Base-by-base conservation (phyloP, 2,329 filamentous ascomycete genomes). In the Didymosphaeria variabile region DNA sequence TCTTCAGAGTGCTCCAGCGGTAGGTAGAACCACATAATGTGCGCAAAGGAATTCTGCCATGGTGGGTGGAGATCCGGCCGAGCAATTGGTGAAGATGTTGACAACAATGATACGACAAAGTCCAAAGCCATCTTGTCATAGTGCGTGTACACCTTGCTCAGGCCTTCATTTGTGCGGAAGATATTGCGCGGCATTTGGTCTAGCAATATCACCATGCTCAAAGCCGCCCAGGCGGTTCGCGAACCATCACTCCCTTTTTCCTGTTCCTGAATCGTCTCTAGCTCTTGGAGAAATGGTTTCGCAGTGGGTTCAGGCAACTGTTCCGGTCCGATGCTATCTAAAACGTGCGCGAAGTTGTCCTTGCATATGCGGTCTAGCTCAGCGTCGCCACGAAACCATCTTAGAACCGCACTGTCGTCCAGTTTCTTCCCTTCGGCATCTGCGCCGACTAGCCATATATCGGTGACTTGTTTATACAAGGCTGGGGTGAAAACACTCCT, bases 101-200 rank as follows among this genome's bases (percentile, higher is more conserved):
- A 66, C 44, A 82, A 58, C 42, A 84, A 72, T 32, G 71, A 55
- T 60, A 65, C 63, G 0, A 82, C 70, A 7, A 89, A 70, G 1
- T 82, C 77, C n/a, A 76, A 75, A 0, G 84, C 80, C 2, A 90
- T 75, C 7, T 81, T 82, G 65, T 90, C 88, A 64, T 87, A 89
- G 65, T 85, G 80, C 1, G 60, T 76, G 68, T 88, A 90, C 3
- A 85, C 80, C 2, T 84, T 63, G 0, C 79, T 72, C 26, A 85
- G 74, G 0, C 79, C 76, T 0, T 69, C 65, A 8, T 68, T 67
- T 0, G 80, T 82, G 15, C 88, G 86, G 75, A 85, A 88, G 64
- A 86, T 81, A 69, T 90, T 90, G 2, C 88, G 84, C 0, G 88
- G 81, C 45, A 90, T 80, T 69, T 90, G 88, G 63, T 90, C 88